Evolutionary conservation across 257 asterid genomes (phyloP), one percentile per base, ranked within the genome.

Genomic region (Oldenlandia corymbosa): DNA sequence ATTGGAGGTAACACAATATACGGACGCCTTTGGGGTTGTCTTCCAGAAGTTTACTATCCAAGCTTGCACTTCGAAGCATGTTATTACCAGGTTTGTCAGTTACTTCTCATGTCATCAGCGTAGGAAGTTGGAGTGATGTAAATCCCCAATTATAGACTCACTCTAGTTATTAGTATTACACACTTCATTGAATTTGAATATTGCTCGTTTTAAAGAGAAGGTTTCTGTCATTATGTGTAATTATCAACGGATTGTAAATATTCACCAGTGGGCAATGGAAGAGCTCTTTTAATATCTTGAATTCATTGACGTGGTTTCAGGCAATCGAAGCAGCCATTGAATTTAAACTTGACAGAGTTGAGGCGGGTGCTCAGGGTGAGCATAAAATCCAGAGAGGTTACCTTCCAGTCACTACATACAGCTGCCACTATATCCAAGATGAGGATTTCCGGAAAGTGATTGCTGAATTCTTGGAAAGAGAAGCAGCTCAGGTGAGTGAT

Each of bases 291-390:
- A 42, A 10, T 64, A n/a, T 39, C 18, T 3, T 28, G 39, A 11
- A 61, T 48, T 45, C 39, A 4, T n/a, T 20, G 28, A 2, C 17
- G 31, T 63, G 47, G 56, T 57, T 59, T 72, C 85, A 92, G 99
- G 99, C 97, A 42, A 89, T 92, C 70, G 97, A 92, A 68, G 97
- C 99, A 64, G 99, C 97, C 7, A 92, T 92, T 54, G 99, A 89
- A 69, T 84, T 82, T 47, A 81, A 85, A 57, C 99, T 92, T 37
- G 80, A 69, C 71, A 85, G 70, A 73, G 95, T 92, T 52, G 97
- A 92, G 80, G 99, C 99, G 26, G 99, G 99, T 62, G 99, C 99
- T 39, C 99, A 92, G 72, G 99, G 99, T 6, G 99, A 92, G 76
- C 99, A 92, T 69, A 92, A 92, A 76, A 89, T 92, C 66, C 97